These are phyloP conservation scores for Platanthera zijinensis DNA, from an alignment of 106 monocot genomes.

Conservation along the genomic window DNA sequence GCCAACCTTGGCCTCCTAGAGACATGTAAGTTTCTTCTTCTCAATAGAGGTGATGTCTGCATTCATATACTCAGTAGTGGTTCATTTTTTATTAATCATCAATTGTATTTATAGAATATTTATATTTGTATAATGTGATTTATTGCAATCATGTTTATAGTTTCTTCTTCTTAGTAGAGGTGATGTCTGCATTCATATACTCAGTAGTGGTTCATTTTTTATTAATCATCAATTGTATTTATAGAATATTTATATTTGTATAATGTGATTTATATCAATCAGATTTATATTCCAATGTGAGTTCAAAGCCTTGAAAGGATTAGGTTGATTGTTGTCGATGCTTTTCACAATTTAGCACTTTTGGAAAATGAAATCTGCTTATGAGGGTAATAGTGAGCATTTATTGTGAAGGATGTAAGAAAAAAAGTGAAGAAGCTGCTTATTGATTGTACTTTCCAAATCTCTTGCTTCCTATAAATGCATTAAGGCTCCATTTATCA, in stretches of 20 bases:
- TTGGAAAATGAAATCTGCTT: conserved; percentile 63
- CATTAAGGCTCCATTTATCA: no score
- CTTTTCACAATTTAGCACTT: conserved; percentile 96
- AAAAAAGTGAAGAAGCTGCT: no score
- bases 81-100: background rate
- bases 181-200: background rate
- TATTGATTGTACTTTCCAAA: no score
- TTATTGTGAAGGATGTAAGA: no score
- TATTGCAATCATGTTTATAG: conserved; percentile 78
- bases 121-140: background rate
- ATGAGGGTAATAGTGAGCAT: conserved; percentile 97
- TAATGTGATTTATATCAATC: conserved; percentile 41
- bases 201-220: background rate
- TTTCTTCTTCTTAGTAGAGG: conserved; percentile 1
- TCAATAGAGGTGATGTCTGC: background rate
- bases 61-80: background rate
- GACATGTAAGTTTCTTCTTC: conserved; percentile 62
- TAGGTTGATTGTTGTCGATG: conserved; percentile 77
- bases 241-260: background rate
- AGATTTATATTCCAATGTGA: conserved; percentile 76
- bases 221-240: background rate
- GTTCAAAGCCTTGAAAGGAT: conserved; percentile 90
- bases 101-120: background rate
- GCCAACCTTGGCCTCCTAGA: conserved; percentile 99
- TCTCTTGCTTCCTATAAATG: no score